Evolutionary conservation across 306 rosid species (phyloP).

Genomic region (Pyrus betulifolia): DNA sequence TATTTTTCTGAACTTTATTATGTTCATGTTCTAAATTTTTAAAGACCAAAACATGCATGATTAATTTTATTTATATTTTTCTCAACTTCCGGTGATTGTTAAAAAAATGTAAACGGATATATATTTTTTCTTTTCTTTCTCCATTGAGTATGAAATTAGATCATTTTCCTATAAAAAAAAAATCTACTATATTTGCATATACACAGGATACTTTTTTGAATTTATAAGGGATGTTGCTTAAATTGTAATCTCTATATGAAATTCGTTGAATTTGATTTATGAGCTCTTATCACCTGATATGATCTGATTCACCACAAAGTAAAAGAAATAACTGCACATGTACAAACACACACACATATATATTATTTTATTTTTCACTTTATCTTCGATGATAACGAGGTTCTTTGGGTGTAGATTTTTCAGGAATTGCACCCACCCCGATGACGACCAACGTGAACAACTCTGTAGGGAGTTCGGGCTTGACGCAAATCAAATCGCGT

Average conservation of each 20-base stretch:
- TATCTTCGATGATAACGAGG: background rate
- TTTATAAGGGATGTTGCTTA: background rate
- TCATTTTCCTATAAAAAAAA: background rate
- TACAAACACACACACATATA: too few species aligned
- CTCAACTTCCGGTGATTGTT: background rate
- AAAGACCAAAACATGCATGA: background rate
- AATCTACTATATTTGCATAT: background rate
- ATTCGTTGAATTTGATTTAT: background rate
- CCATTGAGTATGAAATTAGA: background rate
- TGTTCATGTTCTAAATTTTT: background rate
- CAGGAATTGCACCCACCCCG: slow-evolving; percentile 42
- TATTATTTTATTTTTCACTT: too few species aligned
- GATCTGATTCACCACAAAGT: too few species aligned
- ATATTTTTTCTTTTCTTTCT: background rate
- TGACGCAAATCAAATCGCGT: slow-evolving; percentile 37
- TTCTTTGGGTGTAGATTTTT: slow-evolving; percentile 31
- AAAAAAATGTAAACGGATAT: background rate
- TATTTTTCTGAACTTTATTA: too few species aligned
- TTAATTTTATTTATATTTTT: background rate
- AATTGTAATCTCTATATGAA: background rate
- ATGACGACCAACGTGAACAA: slow-evolving; percentile 32
- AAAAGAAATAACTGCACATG: background rate
- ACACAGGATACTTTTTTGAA: background rate
- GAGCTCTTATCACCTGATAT: too few species aligned
- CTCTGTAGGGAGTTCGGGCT: slow-evolving; percentile 39